Evolutionary conservation across 495 filamentous ascomycete species (phyloP).

Genomic region (Neurospora tetraspora): DNA sequence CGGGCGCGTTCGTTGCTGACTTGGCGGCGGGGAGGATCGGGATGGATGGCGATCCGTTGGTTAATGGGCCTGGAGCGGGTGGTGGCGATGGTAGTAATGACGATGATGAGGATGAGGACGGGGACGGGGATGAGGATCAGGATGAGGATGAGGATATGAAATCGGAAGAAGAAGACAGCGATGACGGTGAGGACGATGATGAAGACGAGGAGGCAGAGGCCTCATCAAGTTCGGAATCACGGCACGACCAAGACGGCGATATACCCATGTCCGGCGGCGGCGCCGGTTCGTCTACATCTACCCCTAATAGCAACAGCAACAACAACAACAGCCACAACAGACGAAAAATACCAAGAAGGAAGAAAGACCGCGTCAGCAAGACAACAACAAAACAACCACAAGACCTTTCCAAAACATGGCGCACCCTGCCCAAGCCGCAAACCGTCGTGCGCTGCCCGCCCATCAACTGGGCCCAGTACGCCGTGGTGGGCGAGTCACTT

Average conservation of each 20-base stretch:
- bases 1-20: constrained; percentile 55
- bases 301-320: neutral
- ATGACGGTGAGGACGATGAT: constrained; percentile 11
- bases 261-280: neutral
- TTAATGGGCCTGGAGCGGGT: neutral
- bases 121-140: constrained; percentile 8
- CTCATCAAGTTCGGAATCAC: neutral
- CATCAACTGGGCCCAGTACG: constrained; percentile 87
- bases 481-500: constrained; percentile 66
- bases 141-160: constrained; percentile 26
- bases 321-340: neutral
- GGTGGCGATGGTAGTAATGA: neutral
- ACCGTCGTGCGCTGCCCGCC: constrained; percentile 74
- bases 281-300: neutral
- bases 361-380: neutral
- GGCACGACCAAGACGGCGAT: neutral
- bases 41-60: constrained; percentile 25
- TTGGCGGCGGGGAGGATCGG: constrained; percentile 42
- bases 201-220: neutral
- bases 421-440: constrained; percentile 62
- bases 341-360: constrained; percentile 6
- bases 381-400: neutral
- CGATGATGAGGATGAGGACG: constrained; percentile 28
- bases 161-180: constrained; percentile 1
- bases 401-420: constrained; percentile 14